Evolutionary conservation across 306 rosid genomes (phyloP), one percentile per base, ranked within the genome.

Genomic region (Rubus idaeus): DNA sequence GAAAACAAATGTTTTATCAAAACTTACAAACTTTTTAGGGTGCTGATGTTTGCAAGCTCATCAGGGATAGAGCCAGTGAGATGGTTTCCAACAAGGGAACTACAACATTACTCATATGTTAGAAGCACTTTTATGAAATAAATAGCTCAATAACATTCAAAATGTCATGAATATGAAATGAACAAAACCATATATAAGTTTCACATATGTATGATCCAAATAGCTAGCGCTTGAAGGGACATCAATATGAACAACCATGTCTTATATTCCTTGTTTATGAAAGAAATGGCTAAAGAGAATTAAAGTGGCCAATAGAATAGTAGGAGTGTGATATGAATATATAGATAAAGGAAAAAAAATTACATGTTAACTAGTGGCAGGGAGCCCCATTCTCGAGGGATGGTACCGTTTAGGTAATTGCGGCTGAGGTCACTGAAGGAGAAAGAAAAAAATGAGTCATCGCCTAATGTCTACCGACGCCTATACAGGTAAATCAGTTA

Each of bases 1-100:
- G 35, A 30, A 30, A 30, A 30, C 14, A 17, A 11, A 10, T 10
- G 67, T 5, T 52, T 30, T n/a, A 47, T 3, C 14, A 77, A 17
- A 71, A 86, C 97, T 88, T 75, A 93, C 96, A 93, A 89, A 60
- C 80, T 85, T 75, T 64, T 50, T 35, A 93, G 83, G 64, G 94
- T 88, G 62, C 82, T 75, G 72, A 90, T 88, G 68, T 86, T 86
- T 81, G 72, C 96, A 4, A 90, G 45, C 78, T 86, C 97, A 75
- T 58, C 75, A 40, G 97, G 97, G 56, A 93, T 86, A 51, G 87
- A n/a, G 76, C 96, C 96, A 0, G 94, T 81, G 60, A 93, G 18
- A 37, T 86, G 86, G 60, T 93, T 93, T 79, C 85, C 90, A 39
- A 74, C 1, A 67, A 93, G 72, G 52, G 96, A 80, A 60, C 97